Evolutionary conservation across 2,329 filamentous ascomycete genomes (phyloP).

Genomic region (Fusarium humuli): DNA sequence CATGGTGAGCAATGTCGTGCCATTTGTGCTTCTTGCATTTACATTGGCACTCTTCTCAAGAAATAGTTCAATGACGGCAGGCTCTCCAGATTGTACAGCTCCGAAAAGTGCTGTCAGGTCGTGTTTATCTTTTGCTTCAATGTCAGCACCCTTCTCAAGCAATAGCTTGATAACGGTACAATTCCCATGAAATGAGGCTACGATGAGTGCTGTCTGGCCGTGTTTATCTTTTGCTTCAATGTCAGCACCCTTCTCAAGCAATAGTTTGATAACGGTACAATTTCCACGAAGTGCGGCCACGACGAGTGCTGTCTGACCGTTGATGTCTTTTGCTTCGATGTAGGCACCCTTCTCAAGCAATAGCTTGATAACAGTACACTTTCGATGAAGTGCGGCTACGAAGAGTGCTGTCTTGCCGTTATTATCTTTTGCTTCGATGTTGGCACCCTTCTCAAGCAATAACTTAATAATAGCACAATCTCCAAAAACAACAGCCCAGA

Average conservation of each 20-base stretch:
- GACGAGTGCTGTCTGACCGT: no score
- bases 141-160: not conserved
- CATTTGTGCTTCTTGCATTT: not conserved
- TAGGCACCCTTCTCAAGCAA: not conserved
- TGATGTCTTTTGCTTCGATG: not conserved
- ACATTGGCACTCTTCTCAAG: not conserved
- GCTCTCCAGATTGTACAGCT: rapidly evolving
- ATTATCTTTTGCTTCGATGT: not conserved
- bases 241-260: not conserved
- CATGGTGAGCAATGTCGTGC: not conserved
- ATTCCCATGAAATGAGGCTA: rapidly evolving
- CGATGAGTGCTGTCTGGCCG: no score
- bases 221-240: no score
- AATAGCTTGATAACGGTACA: not conserved
- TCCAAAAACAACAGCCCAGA: no score
- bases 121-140: not conserved
- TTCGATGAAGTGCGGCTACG: no score
- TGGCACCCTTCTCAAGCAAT: not conserved
- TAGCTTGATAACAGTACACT: not conserved
- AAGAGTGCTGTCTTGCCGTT: no score
- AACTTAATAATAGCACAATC: not conserved
- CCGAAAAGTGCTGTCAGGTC: not conserved
- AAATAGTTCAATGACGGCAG: not conserved
- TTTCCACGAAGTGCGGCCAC: no score
- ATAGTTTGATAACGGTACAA: not conserved